These are phyloP conservation scores for Scutellaria galericulata DNA, from an alignment of 257 asterid genomes.

Conservation along the genomic window DNA sequence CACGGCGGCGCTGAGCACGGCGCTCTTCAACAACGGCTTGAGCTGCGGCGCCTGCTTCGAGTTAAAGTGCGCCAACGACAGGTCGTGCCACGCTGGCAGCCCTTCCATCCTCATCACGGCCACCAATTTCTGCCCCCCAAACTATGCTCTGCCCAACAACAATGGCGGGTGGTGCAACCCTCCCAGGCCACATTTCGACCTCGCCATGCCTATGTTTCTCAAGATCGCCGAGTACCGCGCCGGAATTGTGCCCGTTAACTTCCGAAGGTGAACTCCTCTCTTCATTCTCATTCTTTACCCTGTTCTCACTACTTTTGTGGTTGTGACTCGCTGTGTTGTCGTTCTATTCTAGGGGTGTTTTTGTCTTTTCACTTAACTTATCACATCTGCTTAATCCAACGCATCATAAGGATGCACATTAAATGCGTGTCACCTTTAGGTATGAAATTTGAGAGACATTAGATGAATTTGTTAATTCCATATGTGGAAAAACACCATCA, in stretches of 20 bases:
- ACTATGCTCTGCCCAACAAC: constrained; percentile 71
- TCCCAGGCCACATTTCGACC: constrained; percentile 86
- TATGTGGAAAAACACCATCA: too few species aligned
- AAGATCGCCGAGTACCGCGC: constrained; percentile 86
- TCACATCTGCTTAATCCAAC: too few species aligned
- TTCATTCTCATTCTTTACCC: too few species aligned
- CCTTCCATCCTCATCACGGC: constrained; percentile 83
- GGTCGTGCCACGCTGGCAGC: constrained; percentile 78
- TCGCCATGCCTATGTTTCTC: constrained; percentile 96
- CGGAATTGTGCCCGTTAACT: constrained; percentile 85
- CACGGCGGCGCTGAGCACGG: constrained; percentile 93
- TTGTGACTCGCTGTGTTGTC: too few species aligned
- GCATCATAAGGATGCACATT: too few species aligned
- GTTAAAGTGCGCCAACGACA: constrained; percentile 64
- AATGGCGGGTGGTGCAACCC: constrained; percentile 98
- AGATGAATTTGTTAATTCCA: too few species aligned
- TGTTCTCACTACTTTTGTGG: background rate
- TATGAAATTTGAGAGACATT: too few species aligned
- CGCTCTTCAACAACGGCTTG: constrained; percentile 71
- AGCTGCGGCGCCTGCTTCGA: constrained; percentile 91
- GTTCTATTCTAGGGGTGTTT: too few species aligned
- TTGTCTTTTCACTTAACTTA: too few species aligned
- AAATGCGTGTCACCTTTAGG: too few species aligned
- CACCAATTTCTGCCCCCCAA: constrained; percentile 89
- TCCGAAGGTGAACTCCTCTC: constrained; percentile 56